Conservation (phyloP, 352 stramenopile genomes). For the Phytophthora chlamydospora region DNA sequence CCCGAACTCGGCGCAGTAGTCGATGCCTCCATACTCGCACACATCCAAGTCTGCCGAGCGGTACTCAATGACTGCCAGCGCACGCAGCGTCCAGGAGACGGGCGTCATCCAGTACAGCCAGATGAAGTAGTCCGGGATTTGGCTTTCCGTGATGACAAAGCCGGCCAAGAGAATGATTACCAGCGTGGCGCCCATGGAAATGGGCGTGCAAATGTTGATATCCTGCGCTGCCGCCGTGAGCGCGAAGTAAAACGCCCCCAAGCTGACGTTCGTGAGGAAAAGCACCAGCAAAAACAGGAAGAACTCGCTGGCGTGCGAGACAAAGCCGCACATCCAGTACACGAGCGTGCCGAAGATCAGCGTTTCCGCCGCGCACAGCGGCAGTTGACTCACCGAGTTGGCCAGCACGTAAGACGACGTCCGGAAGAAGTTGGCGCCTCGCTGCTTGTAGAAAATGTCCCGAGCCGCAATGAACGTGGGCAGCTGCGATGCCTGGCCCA, state of each 20-base stretch:
- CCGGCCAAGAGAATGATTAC: constrained; percentile 61
- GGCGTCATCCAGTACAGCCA: constrained; percentile 79
- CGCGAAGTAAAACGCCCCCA: constrained; percentile 62
- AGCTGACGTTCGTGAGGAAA: constrained; percentile 57
- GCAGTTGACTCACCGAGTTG: constrained; percentile 40
- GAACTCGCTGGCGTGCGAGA: constrained; percentile 37
- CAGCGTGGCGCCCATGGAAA: constrained; percentile 52
- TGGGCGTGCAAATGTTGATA: constrained; percentile 46
- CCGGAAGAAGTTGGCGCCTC: constrained; percentile 58
- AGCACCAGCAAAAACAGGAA: constrained; percentile 56
- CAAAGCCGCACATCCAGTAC: constrained; percentile 88
- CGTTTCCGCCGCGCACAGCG: constrained; percentile 60
- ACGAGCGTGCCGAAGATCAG: constrained; percentile 82
- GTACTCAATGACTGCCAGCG: constrained; percentile 53
- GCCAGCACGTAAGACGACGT: constrained; percentile 71
- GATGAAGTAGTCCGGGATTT: constrained; percentile 56
- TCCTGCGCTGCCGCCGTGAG: constrained; percentile 42
- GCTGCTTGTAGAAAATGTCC: constrained; percentile 51
- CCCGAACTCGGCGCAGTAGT: constrained; percentile 42
- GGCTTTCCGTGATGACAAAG: constrained; percentile 54
- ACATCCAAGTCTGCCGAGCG: constrained; percentile 36
- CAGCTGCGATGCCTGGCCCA: constrained; percentile 78
- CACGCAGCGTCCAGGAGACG: constrained; percentile 50
- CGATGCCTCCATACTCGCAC: constrained; percentile 42
- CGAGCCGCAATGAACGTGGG: constrained; percentile 61